Evolutionary conservation across 148 eudicot genomes (phyloP).

Genomic region (Amaranthus palmeri): DNA sequence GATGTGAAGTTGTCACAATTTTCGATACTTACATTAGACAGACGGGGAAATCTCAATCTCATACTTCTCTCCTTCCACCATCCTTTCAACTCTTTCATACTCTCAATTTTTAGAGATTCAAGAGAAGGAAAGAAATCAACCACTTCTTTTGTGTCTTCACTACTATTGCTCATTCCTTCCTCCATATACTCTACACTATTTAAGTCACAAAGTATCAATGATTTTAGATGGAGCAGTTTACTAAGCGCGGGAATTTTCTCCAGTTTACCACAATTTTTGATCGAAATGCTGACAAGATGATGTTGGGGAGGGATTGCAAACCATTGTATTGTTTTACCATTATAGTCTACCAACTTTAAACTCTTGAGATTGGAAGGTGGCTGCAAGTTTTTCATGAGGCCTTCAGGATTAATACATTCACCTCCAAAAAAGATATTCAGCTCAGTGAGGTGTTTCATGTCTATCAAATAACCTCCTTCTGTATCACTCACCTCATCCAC

Average conservation of each 20-base stretch:
- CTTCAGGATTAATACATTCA: too few species aligned
- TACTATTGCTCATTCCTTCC: neutral
- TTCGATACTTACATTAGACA: neutral
- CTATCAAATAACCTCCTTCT: too few species aligned
- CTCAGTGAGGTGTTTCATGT: neutral
- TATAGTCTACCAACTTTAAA: accelerated
- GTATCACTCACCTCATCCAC: too few species aligned
- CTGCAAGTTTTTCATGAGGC: too few species aligned
- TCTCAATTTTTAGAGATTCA: neutral
- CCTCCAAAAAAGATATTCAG: too few species aligned
- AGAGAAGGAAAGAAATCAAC: conserved; percentile 22
- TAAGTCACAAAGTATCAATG: neutral
- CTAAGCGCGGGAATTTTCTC: neutral
- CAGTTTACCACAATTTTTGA: neutral
- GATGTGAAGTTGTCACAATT: neutral
- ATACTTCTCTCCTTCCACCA: conserved; percentile 6
- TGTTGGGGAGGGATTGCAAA: neutral
- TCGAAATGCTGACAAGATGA: conserved; percentile 1
- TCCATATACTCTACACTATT: conserved; percentile 17
- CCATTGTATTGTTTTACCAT: too few species aligned
- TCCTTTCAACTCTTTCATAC: conserved; percentile 12
- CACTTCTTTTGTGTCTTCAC: too few species aligned
- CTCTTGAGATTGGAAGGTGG: too few species aligned
- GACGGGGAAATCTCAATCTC: conserved; percentile 10
- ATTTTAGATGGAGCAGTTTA: conserved; percentile 9